These are phyloP conservation scores for Leucocoprinus leucothites DNA, from an alignment of 768 basidiomycete species.

Conservation along the genomic window DNA sequence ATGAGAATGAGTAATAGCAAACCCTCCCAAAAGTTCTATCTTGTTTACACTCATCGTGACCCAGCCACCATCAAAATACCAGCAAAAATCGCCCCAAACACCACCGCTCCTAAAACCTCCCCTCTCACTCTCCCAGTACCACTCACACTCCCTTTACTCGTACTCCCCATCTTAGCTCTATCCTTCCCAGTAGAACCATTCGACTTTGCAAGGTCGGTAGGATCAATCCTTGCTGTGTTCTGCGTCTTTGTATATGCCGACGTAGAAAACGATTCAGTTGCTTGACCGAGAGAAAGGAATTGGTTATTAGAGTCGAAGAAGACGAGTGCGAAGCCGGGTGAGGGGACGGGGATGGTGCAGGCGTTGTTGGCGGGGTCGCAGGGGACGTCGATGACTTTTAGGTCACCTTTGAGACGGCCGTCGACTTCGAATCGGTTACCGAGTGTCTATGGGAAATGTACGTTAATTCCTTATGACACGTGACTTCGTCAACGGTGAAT, in stretches of 20 bases:
- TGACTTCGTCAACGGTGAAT: neutral
- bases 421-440: conserved; percentile 62
- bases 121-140: too few relatives aligned
- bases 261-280: conserved; percentile 47
- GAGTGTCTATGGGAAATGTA: conserved; percentile 59
- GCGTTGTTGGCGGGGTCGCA: conserved; percentile 36
- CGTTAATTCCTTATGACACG: too few relatives aligned
- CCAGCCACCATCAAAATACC: too few relatives aligned
- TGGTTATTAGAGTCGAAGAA: conserved; percentile 44
- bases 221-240: conserved; percentile 54
- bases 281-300: conserved; percentile 20
- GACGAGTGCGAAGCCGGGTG: conserved; percentile 74
- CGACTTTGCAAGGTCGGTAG: conserved; percentile 48
- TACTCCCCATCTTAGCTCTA: conserved; percentile 19
- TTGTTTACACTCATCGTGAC: too few relatives aligned
- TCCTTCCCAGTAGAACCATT: conserved; percentile 36
- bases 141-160: conserved; percentile 22
- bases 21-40: too few relatives aligned
- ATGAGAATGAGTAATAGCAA: too few relatives aligned
- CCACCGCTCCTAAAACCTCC: too few relatives aligned
- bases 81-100: too few relatives aligned
- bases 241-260: conserved; percentile 49
- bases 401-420: conserved; percentile 57
- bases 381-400: conserved; percentile 52
- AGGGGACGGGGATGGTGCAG: conserved; percentile 61